A percentile compares a stretch with the other conserved stretches of the same genome.
These are phyloP conservation scores for Ambrosia artemisiifolia DNA, from an alignment of 129 eudicot species.

Conservation along the genomic window DNA sequence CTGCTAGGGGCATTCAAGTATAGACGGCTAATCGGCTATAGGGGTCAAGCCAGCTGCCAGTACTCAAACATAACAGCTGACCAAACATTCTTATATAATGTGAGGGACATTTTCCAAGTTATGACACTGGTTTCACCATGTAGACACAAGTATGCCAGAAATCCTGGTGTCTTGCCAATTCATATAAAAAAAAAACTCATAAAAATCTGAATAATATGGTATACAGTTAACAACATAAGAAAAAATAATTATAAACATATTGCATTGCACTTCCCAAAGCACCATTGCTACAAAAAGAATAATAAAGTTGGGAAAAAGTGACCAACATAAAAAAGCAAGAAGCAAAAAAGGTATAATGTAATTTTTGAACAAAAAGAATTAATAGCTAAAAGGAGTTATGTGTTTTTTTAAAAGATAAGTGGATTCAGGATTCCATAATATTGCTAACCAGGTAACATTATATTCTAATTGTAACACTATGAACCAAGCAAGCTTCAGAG, in stretches of 20 bases:
- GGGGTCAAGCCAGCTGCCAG: constrained; percentile 10
- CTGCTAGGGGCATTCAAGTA: background rate
- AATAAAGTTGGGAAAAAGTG: constrained; percentile 32
- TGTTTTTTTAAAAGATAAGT: constrained; percentile 10
- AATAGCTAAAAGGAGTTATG: constrained; percentile 14
- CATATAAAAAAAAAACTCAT: constrained; percentile 12
- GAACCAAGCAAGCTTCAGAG: constrained; percentile 10
- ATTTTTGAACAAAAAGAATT: constrained; percentile 22
- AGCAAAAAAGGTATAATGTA: constrained; percentile 28
- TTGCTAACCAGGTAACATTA: constrained; percentile 3
- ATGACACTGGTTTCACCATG: constrained; percentile 27
- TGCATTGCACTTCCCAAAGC: constrained; percentile 28
- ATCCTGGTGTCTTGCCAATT: constrained; percentile 19
- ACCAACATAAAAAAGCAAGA: constrained; percentile 37
- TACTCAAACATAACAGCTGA: no score
- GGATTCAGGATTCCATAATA: constrained; percentile 27
- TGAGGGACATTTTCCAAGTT: no score
- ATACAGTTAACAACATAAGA: constrained; percentile 11
- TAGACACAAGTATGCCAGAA: constrained; percentile 35
- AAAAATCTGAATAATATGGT: background rate
- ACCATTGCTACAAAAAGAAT: constrained; percentile 19
- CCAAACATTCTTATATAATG: constrained; percentile 9
- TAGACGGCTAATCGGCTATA: background rate
- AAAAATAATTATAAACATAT: constrained; percentile 8
- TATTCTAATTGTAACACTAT: background rate